Percentiles rank a stretch among this genome's conserved stretches.
phyloP scores from a whole-genome alignment of 345 rosid genomes.

The Rhodomyrtus tomentosa region DNA sequence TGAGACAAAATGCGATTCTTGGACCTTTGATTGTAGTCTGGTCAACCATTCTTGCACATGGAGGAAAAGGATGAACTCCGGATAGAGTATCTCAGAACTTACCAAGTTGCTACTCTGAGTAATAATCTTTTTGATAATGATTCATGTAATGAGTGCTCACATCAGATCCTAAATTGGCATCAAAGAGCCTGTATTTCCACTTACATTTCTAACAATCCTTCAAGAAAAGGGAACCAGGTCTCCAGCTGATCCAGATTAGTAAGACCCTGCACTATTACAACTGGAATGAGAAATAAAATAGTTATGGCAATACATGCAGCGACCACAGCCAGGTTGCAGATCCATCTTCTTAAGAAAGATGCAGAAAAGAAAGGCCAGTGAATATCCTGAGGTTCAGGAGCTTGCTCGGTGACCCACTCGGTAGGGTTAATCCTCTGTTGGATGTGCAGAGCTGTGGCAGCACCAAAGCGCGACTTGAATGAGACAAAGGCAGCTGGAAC shows the following conservation, averaged over 20 bases:
- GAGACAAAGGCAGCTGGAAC: slow-evolving; percentile 90
- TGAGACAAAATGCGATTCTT: neutral
- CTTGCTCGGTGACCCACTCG: slow-evolving; percentile 78
- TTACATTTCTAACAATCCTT: slow-evolving; percentile 53
- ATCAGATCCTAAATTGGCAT: neutral
- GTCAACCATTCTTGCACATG: neutral
- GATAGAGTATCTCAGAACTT: neutral
- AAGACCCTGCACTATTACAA: slow-evolving; percentile 82
- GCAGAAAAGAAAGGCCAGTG: slow-evolving; percentile 90
- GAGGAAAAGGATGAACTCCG: neutral
- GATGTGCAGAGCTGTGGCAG: slow-evolving; percentile 65
- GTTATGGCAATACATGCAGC: slow-evolving; percentile 45
- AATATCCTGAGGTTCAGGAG: slow-evolving; percentile 80
- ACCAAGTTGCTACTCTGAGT: neutral
- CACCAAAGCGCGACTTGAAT: slow-evolving; percentile 67
- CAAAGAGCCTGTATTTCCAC: slow-evolving; percentile 13
- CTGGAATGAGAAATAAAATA: slow-evolving; percentile 63
- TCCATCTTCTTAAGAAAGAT: slow-evolving; percentile 70
- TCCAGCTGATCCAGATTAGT: slow-evolving; percentile 75
- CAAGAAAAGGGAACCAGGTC: slow-evolving; percentile 68
- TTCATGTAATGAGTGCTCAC: neutral
- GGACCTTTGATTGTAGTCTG: neutral
- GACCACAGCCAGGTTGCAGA: slow-evolving; percentile 41
- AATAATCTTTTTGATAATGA: neutral
- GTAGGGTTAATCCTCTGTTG: slow-evolving; percentile 79